Evolutionary conservation across 352 stramenopile species (phyloP), one percentile per base, ranked within the genome.

Genomic region (Phytopythium cucurbitacearum): DNA sequence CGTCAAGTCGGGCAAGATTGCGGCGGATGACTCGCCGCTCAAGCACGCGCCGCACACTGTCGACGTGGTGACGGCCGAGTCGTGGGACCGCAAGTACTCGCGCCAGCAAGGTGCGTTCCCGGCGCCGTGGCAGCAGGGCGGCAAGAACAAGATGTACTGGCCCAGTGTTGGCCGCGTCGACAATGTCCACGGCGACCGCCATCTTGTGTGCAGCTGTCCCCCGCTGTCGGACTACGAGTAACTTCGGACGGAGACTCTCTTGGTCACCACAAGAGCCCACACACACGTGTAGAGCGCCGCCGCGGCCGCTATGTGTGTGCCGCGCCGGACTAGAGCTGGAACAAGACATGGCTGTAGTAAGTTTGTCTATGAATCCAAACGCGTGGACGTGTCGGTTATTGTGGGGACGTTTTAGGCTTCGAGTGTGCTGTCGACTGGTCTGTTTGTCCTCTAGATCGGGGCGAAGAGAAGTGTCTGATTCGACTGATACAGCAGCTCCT

Each of bases 121-220:
- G 28, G 89, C 93, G 8, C 83, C 94, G 38, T 99, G 95, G 94
- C 91, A 98, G 59, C 81, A 90, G 43, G 67, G 73, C 51, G 60
- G 79, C 67, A 89, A 88, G 68, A 92, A 83, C 68, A 98, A 98
- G 67, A 98, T 98, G 62, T 99, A 99, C 76, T 99, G 97, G 97
- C 97, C 97, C 37, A 91, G 87, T 3, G 95, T 97, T 51, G 94
- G 94, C 35, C 87, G 97, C 56, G 91, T 99, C 15, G 96, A 99
- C 75, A 99, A 99, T 76, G 97, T 99, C 13, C 97, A 98, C 65
- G 97, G 97, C 47, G 97, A 99, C 78, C 87, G 97, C 39, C 97
- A 99, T 76, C 83, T 99, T 11, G 80, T 99, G 15, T 99, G 97
- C 75, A 98, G 96, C 51, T 99, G 97, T 70, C 95, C 97, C 37